Percentiles rank a stretch among this genome's conserved stretches.
Conservation (phyloP, 371 early-diverging fungal genomes). For the Lichtheimia hyalospora region DNA sequence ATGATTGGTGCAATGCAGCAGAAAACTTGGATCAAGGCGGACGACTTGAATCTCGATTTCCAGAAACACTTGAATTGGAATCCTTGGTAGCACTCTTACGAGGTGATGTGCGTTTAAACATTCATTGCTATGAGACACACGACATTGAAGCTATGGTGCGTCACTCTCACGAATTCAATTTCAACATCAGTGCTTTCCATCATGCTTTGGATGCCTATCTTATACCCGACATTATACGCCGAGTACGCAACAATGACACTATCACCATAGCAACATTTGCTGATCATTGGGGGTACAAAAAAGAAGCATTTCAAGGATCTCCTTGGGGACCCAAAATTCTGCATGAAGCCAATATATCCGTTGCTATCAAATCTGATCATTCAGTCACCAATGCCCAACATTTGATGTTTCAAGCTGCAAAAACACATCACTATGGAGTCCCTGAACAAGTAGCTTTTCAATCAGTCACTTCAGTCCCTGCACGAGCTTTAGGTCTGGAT, state of each 20-base stretch:
- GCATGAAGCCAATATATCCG: slow-evolving; percentile 64
- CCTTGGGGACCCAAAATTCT: slow-evolving; percentile 60
- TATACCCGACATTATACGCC: slow-evolving; percentile 65
- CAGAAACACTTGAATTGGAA: slow-evolving; percentile 64
- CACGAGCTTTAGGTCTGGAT: slow-evolving; percentile 67
- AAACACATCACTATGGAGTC: slow-evolving; percentile 70
- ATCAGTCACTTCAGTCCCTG: slow-evolving; percentile 73
- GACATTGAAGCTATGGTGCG: slow-evolving; percentile 78
- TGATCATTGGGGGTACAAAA: slow-evolving; percentile 76
- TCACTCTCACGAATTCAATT: slow-evolving; percentile 72
- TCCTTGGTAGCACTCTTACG: slow-evolving; percentile 67
- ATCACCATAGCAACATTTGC: slow-evolving; percentile 60
- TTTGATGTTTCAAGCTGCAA: slow-evolving; percentile 73
- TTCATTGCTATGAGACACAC: slow-evolving; percentile 74
- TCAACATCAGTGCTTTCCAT: slow-evolving; percentile 77
- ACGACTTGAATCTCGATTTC: slow-evolving; percentile 54
- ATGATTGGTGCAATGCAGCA: slow-evolving; percentile 79
- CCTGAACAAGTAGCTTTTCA: slow-evolving; percentile 56
- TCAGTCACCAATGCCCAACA: slow-evolving; percentile 73
- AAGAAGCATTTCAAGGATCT: slow-evolving; percentile 71
- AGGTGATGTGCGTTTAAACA: slow-evolving; percentile 70
- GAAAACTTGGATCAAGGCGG: slow-evolving; percentile 10
- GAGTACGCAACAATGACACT: slow-evolving; percentile 63
- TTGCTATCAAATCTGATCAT: slow-evolving; percentile 78
- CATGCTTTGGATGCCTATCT: slow-evolving; percentile 82